These are phyloP conservation scores for Apodospora peruviana DNA, from an alignment of 495 filamentous ascomycete species.

Conservation along the genomic window DNA sequence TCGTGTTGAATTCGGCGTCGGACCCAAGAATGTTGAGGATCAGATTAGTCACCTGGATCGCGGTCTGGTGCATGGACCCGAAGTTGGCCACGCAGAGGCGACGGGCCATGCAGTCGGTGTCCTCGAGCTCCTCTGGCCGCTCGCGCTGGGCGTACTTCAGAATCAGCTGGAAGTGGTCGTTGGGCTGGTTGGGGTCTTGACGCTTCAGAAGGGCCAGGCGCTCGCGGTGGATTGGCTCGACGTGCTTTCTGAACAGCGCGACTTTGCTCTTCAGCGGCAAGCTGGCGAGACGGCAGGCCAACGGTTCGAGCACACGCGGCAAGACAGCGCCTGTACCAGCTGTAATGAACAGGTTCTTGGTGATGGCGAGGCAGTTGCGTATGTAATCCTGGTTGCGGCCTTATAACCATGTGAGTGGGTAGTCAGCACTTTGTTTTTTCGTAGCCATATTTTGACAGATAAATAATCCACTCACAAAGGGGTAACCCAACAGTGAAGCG, in stretches of 20 bases:
- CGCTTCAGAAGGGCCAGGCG: not conserved
- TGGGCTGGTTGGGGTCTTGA: constrained; percentile 12
- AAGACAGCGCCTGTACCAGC: not conserved
- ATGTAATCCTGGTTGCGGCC: not conserved
- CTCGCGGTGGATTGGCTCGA: not conserved
- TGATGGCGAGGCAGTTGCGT: not conserved
- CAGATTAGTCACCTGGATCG: constrained; percentile 16
- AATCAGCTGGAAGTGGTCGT: constrained; percentile 35
- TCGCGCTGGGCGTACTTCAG: constrained; percentile 26
- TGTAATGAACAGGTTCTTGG: not conserved
- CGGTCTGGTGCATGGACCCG: constrained; percentile 24
- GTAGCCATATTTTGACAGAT: not conserved
- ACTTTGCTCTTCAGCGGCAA: not conserved
- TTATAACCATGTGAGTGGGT: not conserved
- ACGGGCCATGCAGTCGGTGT: constrained; percentile 21
- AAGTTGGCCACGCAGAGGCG: constrained; percentile 23
- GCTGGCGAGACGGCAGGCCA: constrained; percentile 32
- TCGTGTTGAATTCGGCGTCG: constrained; percentile 30
- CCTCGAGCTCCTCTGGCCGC: constrained; percentile 25
- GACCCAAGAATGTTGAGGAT: constrained; percentile 27
- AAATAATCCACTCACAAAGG: not conserved
- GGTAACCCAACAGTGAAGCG: not conserved
- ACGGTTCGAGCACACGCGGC: not conserved
- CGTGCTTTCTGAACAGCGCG: not conserved
- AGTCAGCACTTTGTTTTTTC: not conserved